Base-by-base conservation (phyloP, 2,329 filamentous ascomycete species). In the Alternaria arborescens region DNA sequence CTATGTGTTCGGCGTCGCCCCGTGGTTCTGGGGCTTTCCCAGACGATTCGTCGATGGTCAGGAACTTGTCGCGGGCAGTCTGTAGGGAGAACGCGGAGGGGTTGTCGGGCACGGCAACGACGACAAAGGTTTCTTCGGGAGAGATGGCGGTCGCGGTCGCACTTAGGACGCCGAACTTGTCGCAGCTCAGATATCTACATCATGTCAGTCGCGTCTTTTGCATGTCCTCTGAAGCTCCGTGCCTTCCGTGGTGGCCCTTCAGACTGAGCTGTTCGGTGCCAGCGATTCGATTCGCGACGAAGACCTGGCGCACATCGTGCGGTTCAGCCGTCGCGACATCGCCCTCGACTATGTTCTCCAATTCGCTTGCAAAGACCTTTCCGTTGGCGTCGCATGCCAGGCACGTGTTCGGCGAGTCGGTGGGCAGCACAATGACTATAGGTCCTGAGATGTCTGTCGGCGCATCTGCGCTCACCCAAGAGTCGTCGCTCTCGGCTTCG, bases 241-340 rank as follows among this genome's bases (percentile, higher is more conserved):
- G 94, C 90, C 87, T 90, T 64, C 93, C 94, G 79, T 97, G 92
- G 71, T 94, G 91, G 0, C 93, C 92, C 80, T 97, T 97, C 78
- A 99, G 91, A 59, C 91, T 91, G 69, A 92, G 90, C 34, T 86
- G 85, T 65, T 96, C 92, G 1, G 91, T 94, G 4, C 94, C 94
- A 0, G 90, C 87, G 12, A 97, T 89, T 67, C 86, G 87, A 70
- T 91, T 97, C 61, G 92, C 93, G 66, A 98, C 88, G 92, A 94
- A 99, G 16, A 99, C 95, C 82, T 97, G 94, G 62, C 94, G 85
- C 61, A 98, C 94, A 77, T 98, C 94, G 78, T 97, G 94, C 51
- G 95, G 95, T 80, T 99, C 95, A 8, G 94, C 93, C 5, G 89
- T 97, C n/a, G 85, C 78, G 3, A 92, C 87, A 75, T 97, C 91